Base-by-base conservation (phyloP, 2,329 filamentous ascomycete species). In the Davidsoniella eucalypti region DNA sequence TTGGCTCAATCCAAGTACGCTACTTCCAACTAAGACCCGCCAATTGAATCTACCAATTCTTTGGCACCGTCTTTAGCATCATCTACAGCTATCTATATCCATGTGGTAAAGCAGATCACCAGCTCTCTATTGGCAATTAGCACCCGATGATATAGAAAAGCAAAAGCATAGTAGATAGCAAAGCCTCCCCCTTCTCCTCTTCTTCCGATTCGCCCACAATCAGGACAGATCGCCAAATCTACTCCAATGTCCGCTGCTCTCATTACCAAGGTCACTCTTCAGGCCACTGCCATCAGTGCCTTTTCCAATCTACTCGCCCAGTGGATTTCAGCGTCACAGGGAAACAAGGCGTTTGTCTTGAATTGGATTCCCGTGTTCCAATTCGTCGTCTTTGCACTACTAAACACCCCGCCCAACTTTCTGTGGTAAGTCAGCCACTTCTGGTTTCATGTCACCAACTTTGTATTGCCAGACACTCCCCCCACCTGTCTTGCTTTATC, bases 341-440 rank as follows among this genome's bases (percentile, higher is more conserved):
- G 65, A 39, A 26, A 37, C 9, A 68, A 65, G 48, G 64, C 76
- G 9, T 72, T 84, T 48, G 63, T 67, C 21, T 67, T 93, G 57
- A 76, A 87, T 64, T 72, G 73, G 64, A 65, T 73, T 4, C 77
- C 82, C 3, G 70, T 94, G 41, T 66, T 87, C 57, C 84, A 87
- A 61, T 94, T 93, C 64, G 66, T 84, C 47, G 60, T 86, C 49
- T 94, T 82, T 68, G 76, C 80, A 56, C 60, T 84, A 33, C 61
- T 94, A 53, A 81, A 73, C 63, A 82, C 80, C 39, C 87, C 87
- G 2, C 84, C 84, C 42, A 95, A 95, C 65, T 85, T 87, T 60
- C 61, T 85, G 58, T 94, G 87, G 87, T 78, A 63, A 49, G 37
- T 39, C 8, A 9, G 8, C 33, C 8, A 23, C 21, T 23, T 23